Conservation (phyloP, 192 early-diverging fungal species). For the Coemansia sp. region DNA sequence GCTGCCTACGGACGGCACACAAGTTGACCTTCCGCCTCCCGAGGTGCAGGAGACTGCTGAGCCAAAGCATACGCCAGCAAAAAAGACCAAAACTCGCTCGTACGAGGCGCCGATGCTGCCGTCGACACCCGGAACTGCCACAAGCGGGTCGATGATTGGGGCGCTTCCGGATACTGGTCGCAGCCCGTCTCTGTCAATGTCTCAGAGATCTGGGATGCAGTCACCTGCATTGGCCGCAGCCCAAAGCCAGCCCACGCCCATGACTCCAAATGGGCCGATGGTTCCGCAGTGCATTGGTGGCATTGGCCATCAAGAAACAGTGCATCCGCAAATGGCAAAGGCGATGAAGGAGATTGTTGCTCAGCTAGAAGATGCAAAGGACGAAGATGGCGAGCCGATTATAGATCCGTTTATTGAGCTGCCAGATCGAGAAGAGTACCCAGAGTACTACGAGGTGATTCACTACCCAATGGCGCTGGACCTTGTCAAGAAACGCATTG, state of each 20-base stretch:
- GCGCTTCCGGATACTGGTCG: background rate
- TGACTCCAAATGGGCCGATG: conserved; percentile 9
- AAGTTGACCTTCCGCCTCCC: conserved; percentile 42
- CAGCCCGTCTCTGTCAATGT: background rate
- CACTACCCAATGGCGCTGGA: conserved; percentile 69
- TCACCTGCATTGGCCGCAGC: background rate
- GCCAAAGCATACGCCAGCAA: conserved; percentile 19
- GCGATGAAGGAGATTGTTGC: conserved; percentile 47
- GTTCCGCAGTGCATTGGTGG: conserved; percentile 53
- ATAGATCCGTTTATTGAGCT: conserved; percentile 77
- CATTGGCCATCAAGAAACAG: conserved; percentile 40
- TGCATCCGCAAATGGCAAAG: conserved; percentile 37
- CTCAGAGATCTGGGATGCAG: conserved; percentile 5
- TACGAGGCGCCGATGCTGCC: background rate
- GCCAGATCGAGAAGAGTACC: conserved; percentile 73
- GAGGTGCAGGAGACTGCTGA: conserved; percentile 14
- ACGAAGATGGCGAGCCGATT: conserved; percentile 57
- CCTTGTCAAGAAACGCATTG: conserved; percentile 60
- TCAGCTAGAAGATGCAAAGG: conserved; percentile 25
- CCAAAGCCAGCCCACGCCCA: conserved; percentile 1
- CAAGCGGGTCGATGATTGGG: background rate
- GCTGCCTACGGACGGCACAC: conserved; percentile 44
- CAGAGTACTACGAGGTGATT: conserved; percentile 89
- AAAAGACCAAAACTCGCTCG: conserved; percentile 15
- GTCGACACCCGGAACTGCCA: background rate